phyloP scores from a whole-genome alignment of 202 grass and related monocot species.

The Zoysia matrella region DNA sequence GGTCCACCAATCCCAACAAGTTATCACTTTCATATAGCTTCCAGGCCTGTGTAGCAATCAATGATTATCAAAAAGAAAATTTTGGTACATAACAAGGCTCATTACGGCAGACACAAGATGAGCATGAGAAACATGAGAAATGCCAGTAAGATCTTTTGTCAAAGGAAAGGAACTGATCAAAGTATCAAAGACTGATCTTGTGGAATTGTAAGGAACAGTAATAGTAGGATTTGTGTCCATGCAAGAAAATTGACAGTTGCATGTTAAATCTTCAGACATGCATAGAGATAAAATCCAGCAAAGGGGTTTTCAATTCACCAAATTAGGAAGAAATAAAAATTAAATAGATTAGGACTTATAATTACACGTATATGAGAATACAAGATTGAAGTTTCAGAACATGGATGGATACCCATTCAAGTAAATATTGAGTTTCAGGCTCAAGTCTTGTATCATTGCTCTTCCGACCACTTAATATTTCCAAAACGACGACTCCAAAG shows the following conservation, averaged over 20 bases:
- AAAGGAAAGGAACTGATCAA: constrained; percentile 19
- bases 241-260: constrained; percentile 19
- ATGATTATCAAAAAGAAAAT: constrained; percentile 23
- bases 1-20: constrained; percentile 61
- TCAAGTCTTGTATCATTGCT: constrained; percentile 78
- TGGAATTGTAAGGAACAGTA: constrained; percentile 1
- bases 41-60: constrained; percentile 65
- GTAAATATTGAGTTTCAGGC: constrained; percentile 71
- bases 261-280: constrained; percentile 29
- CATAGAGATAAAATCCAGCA: constrained; percentile 28
- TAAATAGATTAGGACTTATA: constrained; percentile 2
- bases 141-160: neutral
- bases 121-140: constrained; percentile 4
- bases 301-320: constrained; percentile 11
- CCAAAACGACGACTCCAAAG: constrained; percentile 79
- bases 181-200: constrained; percentile 24
- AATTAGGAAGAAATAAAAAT: constrained; percentile 26
- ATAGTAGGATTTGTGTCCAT: constrained; percentile 6
- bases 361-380: constrained; percentile 21
- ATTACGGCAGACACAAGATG: constrained; percentile 26
- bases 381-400: constrained; percentile 31
- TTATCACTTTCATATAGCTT: constrained; percentile 66
- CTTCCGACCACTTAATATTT: constrained; percentile 84
- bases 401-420: constrained; percentile 69
- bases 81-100: constrained; percentile 16